Percentiles rank a stretch among this genome's conserved stretches.
phyloP scores from a whole-genome alignment of 305 asterid genomes.

The Fraxinus floribunda region DNA sequence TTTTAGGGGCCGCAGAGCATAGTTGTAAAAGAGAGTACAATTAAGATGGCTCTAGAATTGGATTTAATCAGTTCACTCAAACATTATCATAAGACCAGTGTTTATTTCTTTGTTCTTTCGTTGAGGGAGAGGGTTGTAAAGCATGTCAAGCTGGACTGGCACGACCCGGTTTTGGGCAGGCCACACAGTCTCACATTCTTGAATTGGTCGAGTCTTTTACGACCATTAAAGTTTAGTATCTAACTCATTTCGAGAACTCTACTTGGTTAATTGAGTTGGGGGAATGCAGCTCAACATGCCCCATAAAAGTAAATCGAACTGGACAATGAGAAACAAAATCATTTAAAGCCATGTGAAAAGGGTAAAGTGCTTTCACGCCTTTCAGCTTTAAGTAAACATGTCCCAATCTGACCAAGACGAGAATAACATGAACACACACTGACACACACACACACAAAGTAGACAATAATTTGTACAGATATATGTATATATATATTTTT shows the following conservation, averaged over 20 bases:
- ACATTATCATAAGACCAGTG: background rate
- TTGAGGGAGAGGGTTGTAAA: background rate
- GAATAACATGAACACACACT: slow-evolving; percentile 19
- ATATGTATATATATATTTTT: too few species aligned
- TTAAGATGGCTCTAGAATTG: background rate
- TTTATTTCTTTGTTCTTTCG: background rate
- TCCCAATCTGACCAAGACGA: slow-evolving; percentile 34
- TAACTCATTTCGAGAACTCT: background rate
- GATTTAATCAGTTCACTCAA: background rate
- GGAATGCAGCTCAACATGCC: background rate
- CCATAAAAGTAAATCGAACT: slow-evolving; percentile 21
- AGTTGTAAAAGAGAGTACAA: too few species aligned
- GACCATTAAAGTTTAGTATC: background rate
- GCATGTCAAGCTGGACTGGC: background rate
- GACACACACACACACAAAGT: slow-evolving; percentile 8
- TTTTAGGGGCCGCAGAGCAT: background rate
- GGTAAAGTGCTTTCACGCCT: slow-evolving; percentile 34
- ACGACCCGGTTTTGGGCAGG: background rate
- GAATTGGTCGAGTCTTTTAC: background rate
- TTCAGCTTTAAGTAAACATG: slow-evolving; percentile 28
- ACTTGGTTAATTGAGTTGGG: background rate
- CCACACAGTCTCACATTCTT: background rate
- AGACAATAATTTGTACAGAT: slow-evolving; percentile 29
- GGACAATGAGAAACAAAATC: slow-evolving; percentile 35
- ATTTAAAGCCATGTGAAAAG: slow-evolving; percentile 49